Evolutionary conservation across 108 stramenopile genomes (phyloP).

Genomic region (Seminavis robusta): DNA sequence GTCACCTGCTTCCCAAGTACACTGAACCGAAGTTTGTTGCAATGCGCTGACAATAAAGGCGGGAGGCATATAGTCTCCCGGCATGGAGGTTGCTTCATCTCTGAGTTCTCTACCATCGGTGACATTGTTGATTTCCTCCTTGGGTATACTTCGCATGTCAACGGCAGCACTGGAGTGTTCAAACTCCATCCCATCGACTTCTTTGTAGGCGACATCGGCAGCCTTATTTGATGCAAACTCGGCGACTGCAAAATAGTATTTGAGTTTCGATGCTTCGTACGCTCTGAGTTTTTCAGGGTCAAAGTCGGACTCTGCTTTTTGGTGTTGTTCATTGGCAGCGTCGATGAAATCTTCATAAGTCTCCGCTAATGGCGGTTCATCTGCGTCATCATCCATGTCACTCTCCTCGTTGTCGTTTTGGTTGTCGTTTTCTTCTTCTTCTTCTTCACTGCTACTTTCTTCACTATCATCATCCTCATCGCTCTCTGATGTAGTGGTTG

Average conservation of each 20-base stretch:
- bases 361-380: neutral
- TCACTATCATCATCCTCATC: conserved; percentile 7
- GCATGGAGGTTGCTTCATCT: conserved; percentile 70
- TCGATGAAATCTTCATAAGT: neutral
- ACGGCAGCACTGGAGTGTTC: conserved; percentile 88
- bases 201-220: conserved; percentile 83
- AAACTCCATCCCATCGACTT: conserved; percentile 95
- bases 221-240: conserved; percentile 67
- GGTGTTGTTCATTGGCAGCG: conserved; percentile 7
- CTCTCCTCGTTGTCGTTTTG: conserved; percentile 19
- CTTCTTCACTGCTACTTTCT: conserved; percentile 1
- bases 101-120: conserved; percentile 59
- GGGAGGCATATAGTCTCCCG: conserved; percentile 89
- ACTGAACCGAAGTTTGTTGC: conserved; percentile 88
- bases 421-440: conserved; percentile 5
- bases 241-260: conserved; percentile 95
- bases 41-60: conserved; percentile 85
- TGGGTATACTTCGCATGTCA: conserved; percentile 89
- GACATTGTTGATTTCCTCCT: conserved; percentile 48
- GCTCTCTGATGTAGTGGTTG: neutral
- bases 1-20: conserved; percentile 98
- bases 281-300: conserved; percentile 89
- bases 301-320: conserved; percentile 55
- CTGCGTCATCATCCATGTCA: conserved; percentile 24
- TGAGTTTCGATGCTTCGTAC: conserved; percentile 92